Evolutionary conservation across 23 red algal species (phyloP), one percentile per base, ranked within the genome.

Genomic region (Cyanidioschyzon merolae): DNA sequence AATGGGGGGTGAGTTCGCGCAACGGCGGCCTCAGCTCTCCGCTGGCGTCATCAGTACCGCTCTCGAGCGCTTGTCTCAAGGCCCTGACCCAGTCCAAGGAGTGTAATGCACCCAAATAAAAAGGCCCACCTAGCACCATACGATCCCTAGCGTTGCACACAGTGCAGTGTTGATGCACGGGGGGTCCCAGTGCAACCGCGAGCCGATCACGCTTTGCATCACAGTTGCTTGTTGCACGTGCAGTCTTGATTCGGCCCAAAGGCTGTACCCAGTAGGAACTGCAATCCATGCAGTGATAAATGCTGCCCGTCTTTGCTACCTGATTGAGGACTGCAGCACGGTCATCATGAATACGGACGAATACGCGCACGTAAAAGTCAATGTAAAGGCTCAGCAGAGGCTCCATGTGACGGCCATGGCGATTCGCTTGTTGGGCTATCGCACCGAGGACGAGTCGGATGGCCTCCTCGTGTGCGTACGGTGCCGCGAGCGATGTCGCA

Each of bases 291-390:
- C 92, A 96, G 67, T 83, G 78, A 58, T 90, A 84, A 1, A 96
- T 76, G 58, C 80, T 25, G 1, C 80, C 88, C 57, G 75, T 85
- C 34, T 58, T 76, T 39, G 79, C 83, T 17, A 80, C 68, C n/a
- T 82, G 82, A 30, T 59, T 74, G 40, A 90, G 59, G 24, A 84
- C 68, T 25, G 80, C 45, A 21, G 71, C 59, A 58, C 77, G 78
- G 16, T 63, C 74, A n/a, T 98, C 85, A 30, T 74, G 24, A 15
- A 91, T 85, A 1, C 85, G 79, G 37, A 98, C 86, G 84, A 98
- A 98, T 2, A 91, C 39, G 45, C 94, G 84, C 29, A 98, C 85
- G 41, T 98, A 98, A 86, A 98, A 91, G 75, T 98, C 94, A 80
- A 98, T 91, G 80, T 80, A 90, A 71, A 89, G 75, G 67, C 85